These are phyloP conservation scores for Xylaria sp. DNA, from an alignment of 2,329 filamentous ascomycete genomes.

Conservation along the genomic window DNA sequence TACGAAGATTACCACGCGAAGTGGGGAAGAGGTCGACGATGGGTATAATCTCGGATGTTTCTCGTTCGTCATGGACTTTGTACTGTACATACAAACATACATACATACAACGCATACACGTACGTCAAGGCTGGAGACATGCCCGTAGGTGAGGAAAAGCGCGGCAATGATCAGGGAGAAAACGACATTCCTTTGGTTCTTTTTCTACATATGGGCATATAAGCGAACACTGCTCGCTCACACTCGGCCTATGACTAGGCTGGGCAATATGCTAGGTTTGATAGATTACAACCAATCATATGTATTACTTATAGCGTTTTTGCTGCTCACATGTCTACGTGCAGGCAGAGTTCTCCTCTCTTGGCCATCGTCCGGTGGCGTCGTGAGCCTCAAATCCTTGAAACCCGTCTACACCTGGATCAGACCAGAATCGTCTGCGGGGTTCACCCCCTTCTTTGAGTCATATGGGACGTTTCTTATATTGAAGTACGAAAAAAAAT, in stretches of 20 bases:
- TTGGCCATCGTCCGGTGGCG: constrained; percentile 20
- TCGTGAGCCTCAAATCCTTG: constrained; percentile 36
- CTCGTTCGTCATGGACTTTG: constrained; percentile 21
- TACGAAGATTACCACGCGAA: constrained; percentile 52
- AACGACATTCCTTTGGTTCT: background rate
- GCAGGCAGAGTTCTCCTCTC: constrained; percentile 18
- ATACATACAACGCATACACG: constrained; percentile 12
- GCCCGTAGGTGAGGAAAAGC: background rate
- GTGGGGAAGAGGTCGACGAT: constrained; percentile 16
- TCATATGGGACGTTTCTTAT: constrained; percentile 29
- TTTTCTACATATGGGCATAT: constrained; percentile 30
- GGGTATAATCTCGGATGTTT: constrained; percentile 10
- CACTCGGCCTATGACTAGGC: background rate
- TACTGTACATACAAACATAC: constrained; percentile 8
- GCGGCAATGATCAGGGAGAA: constrained; percentile 18
- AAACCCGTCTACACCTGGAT: constrained; percentile 15
- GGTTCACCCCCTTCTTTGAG: constrained; percentile 25
- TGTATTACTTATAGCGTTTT: background rate
- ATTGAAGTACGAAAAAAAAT: constrained; percentile 25
- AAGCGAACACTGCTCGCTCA: constrained; percentile 17
- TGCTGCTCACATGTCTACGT: constrained; percentile 34
- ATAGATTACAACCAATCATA: constrained; percentile 25
- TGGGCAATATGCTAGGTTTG: constrained; percentile 21
- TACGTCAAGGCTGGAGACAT: constrained; percentile 20
- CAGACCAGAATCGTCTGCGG: constrained; percentile 23